Evolutionary conservation across 441 rosid genomes (phyloP).

Genomic region (Manihot esculenta): DNA sequence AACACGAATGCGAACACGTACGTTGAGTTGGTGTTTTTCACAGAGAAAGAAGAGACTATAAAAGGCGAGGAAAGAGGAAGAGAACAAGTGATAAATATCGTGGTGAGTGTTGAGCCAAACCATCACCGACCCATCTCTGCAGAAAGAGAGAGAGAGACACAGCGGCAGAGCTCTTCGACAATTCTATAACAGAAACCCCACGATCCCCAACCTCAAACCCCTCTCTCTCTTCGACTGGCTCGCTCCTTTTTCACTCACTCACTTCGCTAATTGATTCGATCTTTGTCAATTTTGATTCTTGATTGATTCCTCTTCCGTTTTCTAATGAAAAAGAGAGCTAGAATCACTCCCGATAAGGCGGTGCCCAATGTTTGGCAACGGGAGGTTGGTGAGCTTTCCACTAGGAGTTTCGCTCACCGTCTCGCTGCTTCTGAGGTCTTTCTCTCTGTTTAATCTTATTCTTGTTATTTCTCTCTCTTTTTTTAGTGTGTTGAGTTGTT

Average conservation of each 20-base stretch:
- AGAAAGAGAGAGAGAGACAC: background rate
- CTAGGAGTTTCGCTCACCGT: slow-evolving; percentile 65
- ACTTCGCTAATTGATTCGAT: background rate
- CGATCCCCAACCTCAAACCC: slow-evolving; percentile 2
- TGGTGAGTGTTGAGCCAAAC: too few relatives aligned
- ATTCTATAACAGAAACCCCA: background rate
- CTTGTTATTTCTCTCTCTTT: background rate
- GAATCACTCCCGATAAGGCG: slow-evolving; percentile 41
- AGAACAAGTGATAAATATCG: too few relatives aligned
- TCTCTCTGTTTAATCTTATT: background rate
- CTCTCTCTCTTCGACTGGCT: background rate
- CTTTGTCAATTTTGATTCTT: background rate
- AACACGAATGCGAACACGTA: too few relatives aligned
- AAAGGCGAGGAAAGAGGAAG: too few relatives aligned
- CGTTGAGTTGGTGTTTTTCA: too few relatives aligned
- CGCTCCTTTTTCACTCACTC: background rate
- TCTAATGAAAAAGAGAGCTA: slow-evolving; percentile 36
- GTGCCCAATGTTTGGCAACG: slow-evolving; percentile 67
- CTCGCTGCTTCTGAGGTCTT: slow-evolving; percentile 77
- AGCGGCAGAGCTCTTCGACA: background rate
- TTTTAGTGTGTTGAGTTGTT: background rate
- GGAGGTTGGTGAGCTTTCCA: slow-evolving; percentile 72
- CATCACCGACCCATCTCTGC: background rate
- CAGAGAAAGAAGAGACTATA: too few relatives aligned
- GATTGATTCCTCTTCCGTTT: background rate